A percentile compares a stretch with the other conserved stretches of the same genome.
phyloP scores from a whole-genome alignment of 1,139 yeast species.

The Wickerhamomyces sp. region DNA sequence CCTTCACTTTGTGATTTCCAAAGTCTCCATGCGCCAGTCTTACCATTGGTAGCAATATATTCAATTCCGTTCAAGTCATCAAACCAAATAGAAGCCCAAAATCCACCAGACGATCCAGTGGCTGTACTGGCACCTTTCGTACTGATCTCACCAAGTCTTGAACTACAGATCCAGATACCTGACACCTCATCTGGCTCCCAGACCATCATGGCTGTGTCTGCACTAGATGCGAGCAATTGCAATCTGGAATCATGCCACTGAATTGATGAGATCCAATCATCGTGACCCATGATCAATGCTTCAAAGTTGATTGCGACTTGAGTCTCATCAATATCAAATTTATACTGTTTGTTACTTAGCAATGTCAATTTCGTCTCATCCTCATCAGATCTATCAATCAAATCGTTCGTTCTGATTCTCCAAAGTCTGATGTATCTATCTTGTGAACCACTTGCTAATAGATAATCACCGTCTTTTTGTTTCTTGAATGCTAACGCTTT shows the following conservation, averaged over 20 bases:
- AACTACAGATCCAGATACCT: conserved; percentile 85
- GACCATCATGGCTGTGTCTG: conserved; percentile 92
- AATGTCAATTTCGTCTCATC: conserved; percentile 49
- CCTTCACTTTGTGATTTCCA: conserved; percentile 47
- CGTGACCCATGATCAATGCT: conserved; percentile 95
- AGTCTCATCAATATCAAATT: conserved; percentile 38
- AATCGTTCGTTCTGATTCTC: conserved; percentile 59
- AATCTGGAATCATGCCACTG: conserved; percentile 70
- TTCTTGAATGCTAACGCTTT: conserved; percentile 62
- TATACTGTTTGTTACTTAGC: conserved; percentile 60
- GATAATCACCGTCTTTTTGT: conserved; percentile 41
- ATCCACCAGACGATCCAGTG: conserved; percentile 97
- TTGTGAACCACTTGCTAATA: conserved; percentile 84
- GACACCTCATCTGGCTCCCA: conserved; percentile 89
- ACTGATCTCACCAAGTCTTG: conserved; percentile 85
- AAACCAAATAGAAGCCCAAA: conserved; percentile 89
- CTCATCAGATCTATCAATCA: conserved; percentile 52
- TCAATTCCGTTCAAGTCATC: conserved; percentile 35
- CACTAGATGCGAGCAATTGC: conserved; percentile 76
- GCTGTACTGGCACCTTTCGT: conserved; percentile 98
- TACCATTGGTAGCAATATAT: conserved; percentile 73
- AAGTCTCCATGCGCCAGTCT: conserved; percentile 86
- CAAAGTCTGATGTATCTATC: conserved; percentile 87
- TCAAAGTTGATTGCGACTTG: conserved; percentile 66
- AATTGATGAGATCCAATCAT: conserved; percentile 91